Base-by-base conservation (phyloP, 2,329 filamentous ascomycete species). In the Waltergamsia citrina region DNA sequence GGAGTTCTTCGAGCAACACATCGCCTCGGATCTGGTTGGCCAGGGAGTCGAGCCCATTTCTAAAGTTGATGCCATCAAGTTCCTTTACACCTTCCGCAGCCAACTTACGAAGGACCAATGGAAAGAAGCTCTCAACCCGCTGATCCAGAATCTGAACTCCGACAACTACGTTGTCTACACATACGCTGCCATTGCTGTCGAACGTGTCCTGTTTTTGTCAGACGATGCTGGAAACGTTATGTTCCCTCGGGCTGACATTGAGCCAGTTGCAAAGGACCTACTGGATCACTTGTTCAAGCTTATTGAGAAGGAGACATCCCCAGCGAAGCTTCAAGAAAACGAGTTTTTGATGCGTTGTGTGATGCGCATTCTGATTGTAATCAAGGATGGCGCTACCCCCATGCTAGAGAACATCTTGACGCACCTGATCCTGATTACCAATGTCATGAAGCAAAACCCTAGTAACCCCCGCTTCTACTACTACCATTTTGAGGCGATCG, bases 381-480 rank as follows among this genome's bases (percentile, higher is more conserved):
- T 96, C 57, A 85, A 82, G 53, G 88, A 94, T 31, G 83, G 78
- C 19, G 76, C 90, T 11, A 60, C 79, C 3, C 71, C 78, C 2
- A 78, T 92, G 32, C 69, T 81, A 6, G 85, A 94, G 45, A 74
- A 71, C 44, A 76, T 94, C n/a, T 64, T 96, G 34, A 73, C 76
- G 34, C 87, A 93, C 54, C 73, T 98, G 38, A 78, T 94, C 50
- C 81, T 74, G 40, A 95, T 98, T 48, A 94, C 88, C 32, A 82
- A 83, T 49, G 80, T 94, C 45, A 96, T 96, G 58, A 82, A 87
- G 52, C 75, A 82, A 46, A 98, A 98, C 57, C 92, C 92, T 1
- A 95, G 88, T 63, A 98, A 98, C 59, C 92, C 92, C 3, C 77
- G 86, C 10, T 98, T 98, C 63, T 95, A 95, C 62, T 98, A 98